These are phyloP conservation scores for Kewa caespitosa DNA, from an alignment of 179 eudicot genomes.

Conservation along the genomic window DNA sequence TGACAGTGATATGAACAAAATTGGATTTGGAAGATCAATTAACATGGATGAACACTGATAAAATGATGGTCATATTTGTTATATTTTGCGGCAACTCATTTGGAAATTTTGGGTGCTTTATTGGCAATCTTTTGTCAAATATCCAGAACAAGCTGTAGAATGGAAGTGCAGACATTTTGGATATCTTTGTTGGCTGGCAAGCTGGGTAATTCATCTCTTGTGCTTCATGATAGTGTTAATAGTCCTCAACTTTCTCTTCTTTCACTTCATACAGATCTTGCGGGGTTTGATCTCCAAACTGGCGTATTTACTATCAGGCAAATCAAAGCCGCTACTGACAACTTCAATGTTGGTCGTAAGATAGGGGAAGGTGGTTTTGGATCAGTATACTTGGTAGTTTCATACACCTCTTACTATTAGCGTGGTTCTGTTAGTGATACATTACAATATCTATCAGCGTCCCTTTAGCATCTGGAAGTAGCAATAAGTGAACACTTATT, in stretches of 20 bases:
- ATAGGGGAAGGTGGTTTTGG: slow-evolving; percentile 87
- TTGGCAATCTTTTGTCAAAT: not conserved
- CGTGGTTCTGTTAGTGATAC: not conserved
- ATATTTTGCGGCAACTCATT: not conserved
- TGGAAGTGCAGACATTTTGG: not conserved
- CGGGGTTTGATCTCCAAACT: slow-evolving; percentile 51
- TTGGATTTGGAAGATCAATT: not conserved
- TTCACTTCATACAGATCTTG: slow-evolving; percentile 32
- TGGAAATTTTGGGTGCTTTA: not conserved
- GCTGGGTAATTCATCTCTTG: not conserved
- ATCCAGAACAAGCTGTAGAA: not conserved
- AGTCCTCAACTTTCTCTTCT: slow-evolving; percentile 7
- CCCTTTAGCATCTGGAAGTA: not conserved
- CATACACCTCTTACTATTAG: not conserved
- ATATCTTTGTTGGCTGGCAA: not conserved
- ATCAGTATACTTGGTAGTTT: slow-evolving; percentile 69
- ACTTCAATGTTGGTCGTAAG: slow-evolving; percentile 53
- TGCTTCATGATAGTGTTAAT: not conserved
- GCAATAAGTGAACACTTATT: not conserved
- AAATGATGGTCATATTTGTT: not conserved
- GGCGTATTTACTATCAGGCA: slow-evolving; percentile 57
- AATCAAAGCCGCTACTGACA: slow-evolving; percentile 68
- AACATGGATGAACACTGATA: not conserved
- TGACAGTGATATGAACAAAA: not conserved
- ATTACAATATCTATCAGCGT: not conserved